phyloP scores from a whole-genome alignment of 2,329 filamentous ascomycete genomes.

The Tolypocladium album region DNA sequence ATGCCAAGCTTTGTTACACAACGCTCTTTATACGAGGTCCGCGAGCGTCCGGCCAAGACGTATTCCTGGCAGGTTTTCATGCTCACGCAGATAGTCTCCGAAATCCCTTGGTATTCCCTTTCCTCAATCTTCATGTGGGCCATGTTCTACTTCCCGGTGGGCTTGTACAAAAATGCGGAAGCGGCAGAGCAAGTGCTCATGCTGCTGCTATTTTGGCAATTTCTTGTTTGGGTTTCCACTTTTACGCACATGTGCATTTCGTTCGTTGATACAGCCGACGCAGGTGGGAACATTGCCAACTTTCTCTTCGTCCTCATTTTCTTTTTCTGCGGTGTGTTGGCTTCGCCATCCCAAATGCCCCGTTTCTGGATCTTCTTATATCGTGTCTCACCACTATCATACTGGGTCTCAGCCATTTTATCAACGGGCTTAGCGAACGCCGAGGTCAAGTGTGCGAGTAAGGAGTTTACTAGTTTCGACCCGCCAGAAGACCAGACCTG shows the following conservation, averaged over 20 bases:
- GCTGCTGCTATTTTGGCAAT: too few relatives aligned
- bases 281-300: slow-evolving; percentile 57
- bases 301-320: slow-evolving; percentile 54
- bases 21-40: neutral
- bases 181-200: neutral
- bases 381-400: slow-evolving; percentile 45
- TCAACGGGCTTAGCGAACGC: neutral
- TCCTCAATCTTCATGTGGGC: neutral
- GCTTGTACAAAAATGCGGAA: neutral
- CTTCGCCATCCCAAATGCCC: slow-evolving; percentile 47
- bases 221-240: slow-evolving; percentile 59
- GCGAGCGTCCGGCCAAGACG: neutral
- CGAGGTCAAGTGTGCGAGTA: neutral
- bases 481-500: neutral
- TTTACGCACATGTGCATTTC: slow-evolving; percentile 57
- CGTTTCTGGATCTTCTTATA: slow-evolving; percentile 69
- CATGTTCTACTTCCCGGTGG: neutral
- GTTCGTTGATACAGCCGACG: slow-evolving; percentile 53
- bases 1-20: neutral
- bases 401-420: neutral
- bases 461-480: neutral
- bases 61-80: neutral
- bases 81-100: slow-evolving; percentile 2
- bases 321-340: slow-evolving; percentile 56
- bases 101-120: slow-evolving; percentile 12